These are phyloP conservation scores for Hymenoscyphus fraxineus DNA, from an alignment of 2,329 filamentous ascomycete species.

Conservation along the genomic window DNA sequence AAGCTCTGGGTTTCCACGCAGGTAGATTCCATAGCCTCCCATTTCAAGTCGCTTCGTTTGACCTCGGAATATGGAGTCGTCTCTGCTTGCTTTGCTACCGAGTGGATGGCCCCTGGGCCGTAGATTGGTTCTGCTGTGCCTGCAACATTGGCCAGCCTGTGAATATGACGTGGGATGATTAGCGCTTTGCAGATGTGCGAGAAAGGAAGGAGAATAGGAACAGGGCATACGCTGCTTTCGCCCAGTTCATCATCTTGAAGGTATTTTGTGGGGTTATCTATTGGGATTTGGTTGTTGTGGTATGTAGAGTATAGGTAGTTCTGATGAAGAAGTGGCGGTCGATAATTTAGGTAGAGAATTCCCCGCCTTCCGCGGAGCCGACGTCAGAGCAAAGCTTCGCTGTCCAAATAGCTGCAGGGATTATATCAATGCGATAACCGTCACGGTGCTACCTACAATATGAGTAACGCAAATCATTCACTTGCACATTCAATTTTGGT, in stretches of 20 bases:
- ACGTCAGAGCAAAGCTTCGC: constrained; percentile 9
- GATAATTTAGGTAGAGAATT: not conserved
- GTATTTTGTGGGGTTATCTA: constrained; percentile 8
- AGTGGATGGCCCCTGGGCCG: constrained; percentile 79
- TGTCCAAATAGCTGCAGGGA: not conserved
- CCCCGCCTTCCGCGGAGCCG: constrained; percentile 8
- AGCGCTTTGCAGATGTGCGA: constrained; percentile 20
- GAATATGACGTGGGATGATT: constrained; percentile 18
- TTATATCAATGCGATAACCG: not conserved
- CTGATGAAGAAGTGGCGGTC: not conserved
- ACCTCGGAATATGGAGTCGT: constrained; percentile 77
- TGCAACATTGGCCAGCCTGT: constrained; percentile 71
- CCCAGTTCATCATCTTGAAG: constrained; percentile 82
- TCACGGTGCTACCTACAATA: not conserved
- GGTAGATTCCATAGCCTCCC: constrained; percentile 76
- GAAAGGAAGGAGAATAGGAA: constrained; percentile 8
- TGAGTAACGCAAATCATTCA: not conserved
- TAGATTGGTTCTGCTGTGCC: constrained; percentile 97
- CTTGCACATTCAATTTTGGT: not conserved
- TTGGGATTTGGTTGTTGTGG: constrained; percentile 11
- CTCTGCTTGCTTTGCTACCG: constrained; percentile 77
- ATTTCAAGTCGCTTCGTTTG: constrained; percentile 74
- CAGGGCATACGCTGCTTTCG: constrained; percentile 75
- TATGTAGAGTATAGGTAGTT: constrained; percentile 7
- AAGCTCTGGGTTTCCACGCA: constrained; percentile 94